Evolutionary conservation across 2,329 filamentous ascomycete genomes (phyloP).

Genomic region (Aspergillus candidus): DNA sequence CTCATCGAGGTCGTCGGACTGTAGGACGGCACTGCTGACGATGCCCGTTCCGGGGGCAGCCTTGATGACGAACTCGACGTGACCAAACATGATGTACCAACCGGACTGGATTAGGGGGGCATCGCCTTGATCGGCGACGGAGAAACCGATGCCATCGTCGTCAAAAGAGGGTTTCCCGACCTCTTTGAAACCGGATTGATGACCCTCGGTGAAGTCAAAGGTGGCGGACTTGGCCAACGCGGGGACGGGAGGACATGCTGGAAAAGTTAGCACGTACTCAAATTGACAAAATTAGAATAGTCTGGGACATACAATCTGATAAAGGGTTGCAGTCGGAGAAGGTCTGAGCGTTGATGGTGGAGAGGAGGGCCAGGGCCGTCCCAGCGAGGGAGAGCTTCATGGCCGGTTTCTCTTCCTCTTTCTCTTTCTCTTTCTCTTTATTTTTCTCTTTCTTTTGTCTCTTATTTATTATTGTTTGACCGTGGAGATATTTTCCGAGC

Average conservation of each 20-base stretch:
- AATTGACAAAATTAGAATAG: constrained; percentile 3
- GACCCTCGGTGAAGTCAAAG: constrained; percentile 74
- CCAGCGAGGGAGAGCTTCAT: not conserved
- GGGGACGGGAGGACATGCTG: constrained; percentile 65
- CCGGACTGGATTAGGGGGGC: constrained; percentile 79
- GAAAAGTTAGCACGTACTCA: not conserved
- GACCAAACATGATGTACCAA: constrained; percentile 99
- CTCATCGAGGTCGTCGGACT: constrained; percentile 89
- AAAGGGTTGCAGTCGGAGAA: constrained; percentile 41
- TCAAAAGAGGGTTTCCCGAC: constrained; percentile 66
- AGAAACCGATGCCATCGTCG: constrained; percentile 72
- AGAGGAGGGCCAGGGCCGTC: constrained; percentile 23
- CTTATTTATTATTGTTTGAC: not conserved
- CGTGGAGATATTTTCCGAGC: no score
- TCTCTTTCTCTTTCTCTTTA: not conserved
- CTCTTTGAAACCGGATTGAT: constrained; percentile 70
- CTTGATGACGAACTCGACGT: constrained; percentile 78
- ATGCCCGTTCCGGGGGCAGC: constrained; percentile 84
- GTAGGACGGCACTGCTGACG: constrained; percentile 83
- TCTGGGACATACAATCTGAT: constrained; percentile 25
- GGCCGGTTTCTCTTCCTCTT: no score
- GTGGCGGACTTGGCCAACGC: constrained; percentile 77
- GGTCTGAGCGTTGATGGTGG: constrained; percentile 35
- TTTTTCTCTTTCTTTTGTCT: not conserved
- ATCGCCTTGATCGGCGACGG: constrained; percentile 70